phyloP scores from a whole-genome alignment of 805 yeast species.

The Pichia phayaonensis region DNA sequence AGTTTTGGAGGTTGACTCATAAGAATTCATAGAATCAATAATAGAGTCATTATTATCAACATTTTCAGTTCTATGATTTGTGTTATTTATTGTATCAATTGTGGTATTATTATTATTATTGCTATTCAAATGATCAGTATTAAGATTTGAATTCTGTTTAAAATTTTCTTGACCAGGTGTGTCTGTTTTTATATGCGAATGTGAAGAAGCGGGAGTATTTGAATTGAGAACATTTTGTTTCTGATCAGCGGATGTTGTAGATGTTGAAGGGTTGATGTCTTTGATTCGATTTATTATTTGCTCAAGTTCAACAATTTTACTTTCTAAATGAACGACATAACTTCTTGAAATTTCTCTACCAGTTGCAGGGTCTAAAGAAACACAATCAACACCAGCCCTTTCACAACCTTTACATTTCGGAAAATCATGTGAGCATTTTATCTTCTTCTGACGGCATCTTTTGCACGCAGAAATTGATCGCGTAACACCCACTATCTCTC shows the following conservation, averaged over 20 bases:
- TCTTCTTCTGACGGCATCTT: constrained; percentile 64
- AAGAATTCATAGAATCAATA: not conserved
- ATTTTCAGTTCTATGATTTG: not conserved
- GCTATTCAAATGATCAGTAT: not conserved
- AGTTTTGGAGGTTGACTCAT: constrained; percentile 4
- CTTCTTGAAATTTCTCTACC: constrained; percentile 83
- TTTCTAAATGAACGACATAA: constrained; percentile 66
- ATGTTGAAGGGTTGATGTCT: not conserved
- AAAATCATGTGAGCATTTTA: constrained; percentile 59
- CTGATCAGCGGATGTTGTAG: not conserved
- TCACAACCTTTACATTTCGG: constrained; percentile 60
- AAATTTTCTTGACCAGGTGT: not conserved
- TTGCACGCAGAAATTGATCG: constrained; percentile 79
- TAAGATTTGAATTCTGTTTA: not conserved
- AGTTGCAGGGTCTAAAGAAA: constrained; percentile 81
- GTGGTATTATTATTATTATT: not conserved
- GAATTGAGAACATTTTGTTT: not conserved
- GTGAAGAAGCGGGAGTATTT: not conserved
- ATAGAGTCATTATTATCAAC: not conserved
- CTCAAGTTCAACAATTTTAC: constrained; percentile 36
- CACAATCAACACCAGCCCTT: constrained; percentile 64
- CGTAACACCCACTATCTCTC: constrained; percentile 35
- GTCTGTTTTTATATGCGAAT: not conserved
- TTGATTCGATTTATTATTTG: constrained; percentile 44
- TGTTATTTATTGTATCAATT: not conserved